Evolutionary conservation across 306 rosid genomes (phyloP).

Genomic region (Cercis canadensis): DNA sequence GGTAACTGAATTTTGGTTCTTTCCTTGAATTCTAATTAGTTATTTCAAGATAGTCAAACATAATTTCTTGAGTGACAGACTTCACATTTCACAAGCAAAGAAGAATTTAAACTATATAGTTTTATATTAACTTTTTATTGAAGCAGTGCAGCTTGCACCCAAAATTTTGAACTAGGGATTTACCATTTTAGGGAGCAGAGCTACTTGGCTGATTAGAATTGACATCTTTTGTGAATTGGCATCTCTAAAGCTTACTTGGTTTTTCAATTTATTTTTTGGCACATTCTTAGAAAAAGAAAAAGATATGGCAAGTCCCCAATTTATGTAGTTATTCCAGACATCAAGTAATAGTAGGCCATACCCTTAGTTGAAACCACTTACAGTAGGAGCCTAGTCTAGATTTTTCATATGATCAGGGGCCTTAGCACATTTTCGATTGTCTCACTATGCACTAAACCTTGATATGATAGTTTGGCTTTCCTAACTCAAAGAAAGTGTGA

Average conservation of each 20-base stretch:
- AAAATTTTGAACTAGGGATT: neutral
- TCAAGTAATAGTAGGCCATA: neutral
- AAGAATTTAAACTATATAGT: neutral
- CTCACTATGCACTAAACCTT: neutral
- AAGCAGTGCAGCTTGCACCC: neutral
- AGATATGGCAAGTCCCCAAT: neutral
- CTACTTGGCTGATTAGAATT: neutral
- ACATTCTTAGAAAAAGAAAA: slow-evolving; percentile 4
- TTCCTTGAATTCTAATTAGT: neutral
- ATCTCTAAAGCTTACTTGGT: neutral
- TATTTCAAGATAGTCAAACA: neutral
- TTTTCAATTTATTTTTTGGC: slow-evolving; percentile 2
- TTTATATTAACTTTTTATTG: neutral
- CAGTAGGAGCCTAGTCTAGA: neutral
- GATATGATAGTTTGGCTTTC: neutral
- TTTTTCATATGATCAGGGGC: neutral
- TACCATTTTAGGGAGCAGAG: neutral
- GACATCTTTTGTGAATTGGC: neutral
- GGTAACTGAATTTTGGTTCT: neutral
- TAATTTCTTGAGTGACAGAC: slow-evolving; percentile 1
- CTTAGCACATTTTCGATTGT: slow-evolving; percentile 13
- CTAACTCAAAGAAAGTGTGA: neutral
- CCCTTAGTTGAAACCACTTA: neutral
- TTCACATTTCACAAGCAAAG: slow-evolving; percentile 1
- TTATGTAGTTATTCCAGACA: neutral